These are phyloP conservation scores for Kuraishia capsulata DNA, from an alignment of 805 yeast genomes.

Conservation along the genomic window DNA sequence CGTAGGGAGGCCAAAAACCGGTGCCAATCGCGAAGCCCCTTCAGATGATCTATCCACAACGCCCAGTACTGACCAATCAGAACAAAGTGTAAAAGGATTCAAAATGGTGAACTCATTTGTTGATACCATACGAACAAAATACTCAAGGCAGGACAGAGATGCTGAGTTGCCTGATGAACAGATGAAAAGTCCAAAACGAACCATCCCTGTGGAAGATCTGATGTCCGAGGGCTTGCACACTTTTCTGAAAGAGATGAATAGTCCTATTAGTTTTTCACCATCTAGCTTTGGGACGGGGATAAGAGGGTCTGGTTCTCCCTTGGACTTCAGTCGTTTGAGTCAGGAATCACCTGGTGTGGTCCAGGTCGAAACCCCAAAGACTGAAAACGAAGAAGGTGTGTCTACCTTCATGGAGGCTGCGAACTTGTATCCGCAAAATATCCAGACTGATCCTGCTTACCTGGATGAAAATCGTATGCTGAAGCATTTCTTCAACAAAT, in stretches of 20 bases:
- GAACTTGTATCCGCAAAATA: constrained; percentile 7
- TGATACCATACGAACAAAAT: constrained; percentile 1
- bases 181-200: too few species aligned
- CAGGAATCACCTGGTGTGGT: neutral
- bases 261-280: neutral
- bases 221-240: constrained; percentile 1
- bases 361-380: neutral
- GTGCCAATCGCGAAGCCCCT: neutral
- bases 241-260: neutral
- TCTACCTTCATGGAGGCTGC: constrained; percentile 11
- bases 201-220: neutral
- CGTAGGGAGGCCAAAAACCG: constrained; percentile 3
- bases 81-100: neutral
- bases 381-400: constrained; percentile 8
- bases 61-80: neutral
- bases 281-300: too few species aligned
- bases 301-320: too few species aligned
- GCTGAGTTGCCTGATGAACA: neutral
- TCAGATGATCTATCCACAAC: neutral
- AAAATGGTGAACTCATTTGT: constrained; percentile 3
- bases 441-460: neutral
- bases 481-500: constrained; percentile 34
- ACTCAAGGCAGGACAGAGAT: neutral
- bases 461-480: constrained; percentile 33
- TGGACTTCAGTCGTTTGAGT: too few species aligned